Conservation (phyloP, 352 stramenopile genomes). For the Globisporangium takayamanum region DNA sequence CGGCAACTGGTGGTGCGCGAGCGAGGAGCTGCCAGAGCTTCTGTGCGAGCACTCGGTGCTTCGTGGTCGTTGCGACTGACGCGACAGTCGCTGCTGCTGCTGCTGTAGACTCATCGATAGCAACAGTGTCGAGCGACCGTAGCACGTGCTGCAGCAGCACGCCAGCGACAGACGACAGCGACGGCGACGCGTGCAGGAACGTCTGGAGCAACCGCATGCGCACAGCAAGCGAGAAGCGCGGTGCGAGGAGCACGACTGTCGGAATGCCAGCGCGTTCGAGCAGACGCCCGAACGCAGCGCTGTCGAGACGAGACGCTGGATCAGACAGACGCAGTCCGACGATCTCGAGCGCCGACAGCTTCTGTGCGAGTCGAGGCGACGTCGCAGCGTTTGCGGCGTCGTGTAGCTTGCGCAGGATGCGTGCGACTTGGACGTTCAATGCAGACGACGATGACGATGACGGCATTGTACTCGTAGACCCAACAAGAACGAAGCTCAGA, state of each 20-base stretch:
- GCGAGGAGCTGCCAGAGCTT: constrained; percentile 37
- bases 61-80: constrained; percentile 18
- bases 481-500: constrained; percentile 26
- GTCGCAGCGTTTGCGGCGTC: constrained; percentile 5
- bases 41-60: constrained; percentile 26
- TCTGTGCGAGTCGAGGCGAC: constrained; percentile 10
- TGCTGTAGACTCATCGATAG: constrained; percentile 11
- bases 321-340: constrained; percentile 8
- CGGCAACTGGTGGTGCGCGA: constrained; percentile 3
- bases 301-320: background rate
- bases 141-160: constrained; percentile 34
- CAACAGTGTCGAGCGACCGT: constrained; percentile 17
- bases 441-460: background rate
- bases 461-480: background rate
- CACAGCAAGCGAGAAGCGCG: constrained; percentile 8
- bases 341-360: constrained; percentile 30
- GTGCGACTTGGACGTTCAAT: constrained; percentile 10
- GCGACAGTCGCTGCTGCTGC: background rate
- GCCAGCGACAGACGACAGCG: constrained; percentile 11
- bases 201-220: constrained; percentile 11
- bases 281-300: background rate
- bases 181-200: constrained; percentile 1
- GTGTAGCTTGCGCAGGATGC: constrained; percentile 37
- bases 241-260: constrained; percentile 10
- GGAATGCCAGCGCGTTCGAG: constrained; percentile 11